phyloP scores from a whole-genome alignment of 148 eudicot genomes.

The Persicaria maculosa region DNA sequence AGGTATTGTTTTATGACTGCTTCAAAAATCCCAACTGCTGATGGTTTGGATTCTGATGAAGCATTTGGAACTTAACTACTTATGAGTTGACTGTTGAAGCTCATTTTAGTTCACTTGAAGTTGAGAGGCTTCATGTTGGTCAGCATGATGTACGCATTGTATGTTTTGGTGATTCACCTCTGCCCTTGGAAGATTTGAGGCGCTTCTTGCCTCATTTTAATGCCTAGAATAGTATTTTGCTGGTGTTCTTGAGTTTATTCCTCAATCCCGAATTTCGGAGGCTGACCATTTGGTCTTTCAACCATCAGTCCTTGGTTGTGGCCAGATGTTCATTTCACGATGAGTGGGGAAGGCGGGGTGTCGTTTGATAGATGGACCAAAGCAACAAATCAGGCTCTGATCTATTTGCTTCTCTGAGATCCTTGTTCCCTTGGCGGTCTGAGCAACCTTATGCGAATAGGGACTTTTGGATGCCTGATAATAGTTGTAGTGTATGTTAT shows the following conservation, averaged over 20 bases:
- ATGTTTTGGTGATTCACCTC: constrained; percentile 1
- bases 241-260: constrained; percentile 15
- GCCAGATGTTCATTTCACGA: constrained; percentile 63
- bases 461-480: constrained; percentile 98
- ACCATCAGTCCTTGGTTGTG: constrained; percentile 32
- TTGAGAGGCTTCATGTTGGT: neutral
- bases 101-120: neutral
- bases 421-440: constrained; percentile 69
- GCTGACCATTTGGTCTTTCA: constrained; percentile 20
- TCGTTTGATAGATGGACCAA: constrained; percentile 50
- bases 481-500: constrained; percentile 90
- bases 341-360: constrained; percentile 56
- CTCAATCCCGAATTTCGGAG: constrained; percentile 21
- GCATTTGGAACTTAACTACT: neutral
- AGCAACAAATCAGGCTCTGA: constrained; percentile 32
- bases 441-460: constrained; percentile 66
- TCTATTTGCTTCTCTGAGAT: constrained; percentile 45
- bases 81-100: neutral
- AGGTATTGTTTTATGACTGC: neutral
- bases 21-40: neutral
- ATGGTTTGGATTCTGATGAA: neutral
- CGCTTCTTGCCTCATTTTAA: constrained; percentile 9
- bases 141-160: constrained; percentile 3
- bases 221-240: constrained; percentile 3
- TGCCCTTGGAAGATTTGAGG: constrained; percentile 11